Conservation (phyloP, 2,329 filamentous ascomycete species). For the Diplodia scrobiculata region DNA sequence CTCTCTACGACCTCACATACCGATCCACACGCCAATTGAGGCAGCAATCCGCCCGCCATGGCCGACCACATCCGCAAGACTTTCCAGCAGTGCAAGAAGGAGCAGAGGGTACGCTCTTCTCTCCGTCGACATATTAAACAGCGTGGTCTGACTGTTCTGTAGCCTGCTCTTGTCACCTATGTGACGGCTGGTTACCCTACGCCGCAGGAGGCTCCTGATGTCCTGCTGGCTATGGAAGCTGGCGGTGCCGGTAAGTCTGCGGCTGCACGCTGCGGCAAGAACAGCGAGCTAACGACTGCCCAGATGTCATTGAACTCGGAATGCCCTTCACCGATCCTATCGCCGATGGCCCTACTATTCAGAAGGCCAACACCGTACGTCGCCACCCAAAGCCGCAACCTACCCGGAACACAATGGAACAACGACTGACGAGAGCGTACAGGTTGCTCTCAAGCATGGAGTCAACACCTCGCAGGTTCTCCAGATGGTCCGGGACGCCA, state of each 20-base stretch:
- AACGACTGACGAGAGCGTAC: slow-evolving; percentile 27
- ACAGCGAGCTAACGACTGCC: slow-evolving; percentile 29
- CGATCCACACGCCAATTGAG: slow-evolving; percentile 17
- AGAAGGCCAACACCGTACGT: slow-evolving; percentile 82
- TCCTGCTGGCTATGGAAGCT: slow-evolving; percentile 86
- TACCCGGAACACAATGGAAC: not conserved
- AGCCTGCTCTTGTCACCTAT: slow-evolving; percentile 90
- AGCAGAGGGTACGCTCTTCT: slow-evolving; percentile 45
- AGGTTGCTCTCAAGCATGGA: slow-evolving; percentile 79
- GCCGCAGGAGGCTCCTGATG: slow-evolving; percentile 76
- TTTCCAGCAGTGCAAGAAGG: slow-evolving; percentile 55
- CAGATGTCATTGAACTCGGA: slow-evolving; percentile 92
- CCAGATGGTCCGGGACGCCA: slow-evolving; percentile 78
- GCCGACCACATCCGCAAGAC: slow-evolving; percentile 52
- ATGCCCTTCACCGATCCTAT: slow-evolving; percentile 98
- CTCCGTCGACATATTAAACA: slow-evolving; percentile 23
- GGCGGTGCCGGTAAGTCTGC: slow-evolving; percentile 75
- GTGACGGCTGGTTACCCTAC: slow-evolving; percentile 92
- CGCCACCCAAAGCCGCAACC: slow-evolving; percentile 28
- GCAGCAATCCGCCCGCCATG: slow-evolving; percentile 40
- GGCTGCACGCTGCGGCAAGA: slow-evolving; percentile 30
- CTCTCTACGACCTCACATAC: slow-evolving; percentile 2
- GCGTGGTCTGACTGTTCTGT: slow-evolving; percentile 31
- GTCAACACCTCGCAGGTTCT: slow-evolving; percentile 80
- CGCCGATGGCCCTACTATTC: slow-evolving; percentile 95